phyloP scores from a whole-genome alignment of 441 rosid genomes.

The Populus hybrid region DNA sequence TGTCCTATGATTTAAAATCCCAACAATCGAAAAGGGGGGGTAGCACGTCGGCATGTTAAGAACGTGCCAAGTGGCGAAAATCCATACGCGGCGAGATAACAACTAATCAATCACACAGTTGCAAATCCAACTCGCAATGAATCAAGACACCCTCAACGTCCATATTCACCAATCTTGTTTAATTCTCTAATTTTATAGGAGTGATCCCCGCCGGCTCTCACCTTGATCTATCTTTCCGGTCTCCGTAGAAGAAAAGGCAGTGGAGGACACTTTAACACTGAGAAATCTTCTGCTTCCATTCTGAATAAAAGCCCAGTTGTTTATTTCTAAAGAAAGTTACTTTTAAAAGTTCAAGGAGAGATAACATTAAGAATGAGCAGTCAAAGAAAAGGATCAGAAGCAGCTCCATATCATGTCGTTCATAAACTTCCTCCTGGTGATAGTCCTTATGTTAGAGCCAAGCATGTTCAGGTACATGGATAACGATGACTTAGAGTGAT shows the following conservation, averaged over 20 bases:
- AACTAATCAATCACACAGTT: not conserved
- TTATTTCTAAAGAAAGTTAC: no score
- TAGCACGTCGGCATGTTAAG: not conserved
- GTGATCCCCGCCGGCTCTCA: no score
- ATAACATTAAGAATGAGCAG: not conserved
- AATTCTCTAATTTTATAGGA: not conserved
- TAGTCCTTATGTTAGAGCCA: constrained; percentile 59
- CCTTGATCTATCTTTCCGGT: not conserved
- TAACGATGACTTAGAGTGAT: not conserved
- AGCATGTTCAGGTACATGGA: constrained; percentile 54
- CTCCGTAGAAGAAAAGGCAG: not conserved
- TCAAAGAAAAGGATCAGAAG: constrained; percentile 1
- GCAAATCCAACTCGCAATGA: not conserved
- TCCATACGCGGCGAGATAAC: not conserved
- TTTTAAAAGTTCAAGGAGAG: not conserved
- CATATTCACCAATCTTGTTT: not conserved
- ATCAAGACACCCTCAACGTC: not conserved
- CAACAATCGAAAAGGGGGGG: not conserved
- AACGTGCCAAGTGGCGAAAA: constrained; percentile 8
- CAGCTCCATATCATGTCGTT: constrained; percentile 37
- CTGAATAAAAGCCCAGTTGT: not conserved
- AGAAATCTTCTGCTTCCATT: not conserved
- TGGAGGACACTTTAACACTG: no score
- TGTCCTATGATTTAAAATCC: not conserved
- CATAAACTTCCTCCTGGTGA: constrained; percentile 78